Evolutionary conservation across 2,329 filamentous ascomycete species (phyloP), one percentile per base, ranked within the genome.

Genomic region (Albophoma yamanashiensis): DNA sequence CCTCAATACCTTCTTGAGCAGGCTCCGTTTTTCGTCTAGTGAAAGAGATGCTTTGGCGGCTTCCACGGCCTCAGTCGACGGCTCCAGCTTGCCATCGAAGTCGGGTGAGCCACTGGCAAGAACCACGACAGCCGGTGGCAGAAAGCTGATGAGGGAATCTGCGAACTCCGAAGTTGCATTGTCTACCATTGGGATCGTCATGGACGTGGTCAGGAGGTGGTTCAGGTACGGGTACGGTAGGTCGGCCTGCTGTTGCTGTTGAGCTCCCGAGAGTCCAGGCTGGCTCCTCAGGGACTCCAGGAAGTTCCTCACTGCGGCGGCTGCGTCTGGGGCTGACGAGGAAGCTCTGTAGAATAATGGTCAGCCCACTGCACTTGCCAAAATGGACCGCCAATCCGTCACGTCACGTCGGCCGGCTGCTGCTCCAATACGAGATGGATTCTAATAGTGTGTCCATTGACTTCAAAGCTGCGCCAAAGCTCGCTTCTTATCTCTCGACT

Each of bases 271-370:
- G 56, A 75, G 64, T 56, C 74, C 72, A 36, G 78, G 72, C 39
- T 79, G 78, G 61, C 85, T 82, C 69, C 87, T 84, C 64, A 97
- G 79, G 4, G 93, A 96, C 63, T 88, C 85, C 67, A 97, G 82
- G 73, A 99, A 92, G 75, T 93, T 92, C 70, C 91, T 89, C 65
- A 97, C 91, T 62, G 90, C 85, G 47, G 85, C 82, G 60, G 88
- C 87, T 68, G 92, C 87, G 75, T 96, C 89, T 62, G 81, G 77
- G 64, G 79, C 78, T 62, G 81, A 79, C 67, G 82, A 79, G 64
- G 81, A 76, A 68, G 80, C 83, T 78, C 87, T 90, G 75, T 65
- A 68, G 22, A 25, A 47, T 4, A 64, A 64, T 68, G 65, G 76
- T 83, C 74, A 82, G 80, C 76, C 67, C 64, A 50, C 42, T 55